Base-by-base conservation (phyloP, 2,329 filamentous ascomycete genomes). In the Hymenoscyphus fructigenus region DNA sequence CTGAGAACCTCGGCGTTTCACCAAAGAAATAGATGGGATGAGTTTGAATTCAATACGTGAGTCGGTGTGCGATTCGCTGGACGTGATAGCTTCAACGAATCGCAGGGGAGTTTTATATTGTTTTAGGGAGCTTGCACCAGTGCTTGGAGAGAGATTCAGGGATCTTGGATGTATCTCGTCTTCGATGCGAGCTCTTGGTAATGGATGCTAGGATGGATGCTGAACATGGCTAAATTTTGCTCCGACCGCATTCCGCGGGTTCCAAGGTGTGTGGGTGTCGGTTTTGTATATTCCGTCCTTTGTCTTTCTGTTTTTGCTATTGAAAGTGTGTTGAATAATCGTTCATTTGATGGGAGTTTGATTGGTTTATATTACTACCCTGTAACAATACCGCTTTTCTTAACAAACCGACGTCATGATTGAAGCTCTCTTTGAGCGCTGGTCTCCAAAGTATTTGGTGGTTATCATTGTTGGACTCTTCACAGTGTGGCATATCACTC, bases 341-440 rank as follows among this genome's bases (percentile, higher is more conserved):
- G n/a, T 9, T 44, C 41, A 23, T 7, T 50, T 50, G 44, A 50
- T 26, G 20, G 10, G 6, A 50, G 17, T 7, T 23, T 20, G 17
- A 15, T 50, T 29, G 2, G n/a, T 29, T 61, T 57, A 44, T 55
- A 61, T 5, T 32, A 12, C n/a, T 38, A 57, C 17, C 29, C 17
- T 5, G 7, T 10, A 28, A 29, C 23, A 20, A 17, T 32, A 34
- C n/a, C n/a, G 56, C 28, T 2, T 3, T 17, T 20, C 47, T 38
- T 38, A 32, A 23, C 55, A n/a, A 55, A 29, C 28, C 14, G 44
- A 38, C 61, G 63, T 28, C 55, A 74, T 73, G 69, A 66, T 74
- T 57, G 69, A 73, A 63, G 61, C 62, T 9, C 63, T 83, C 34
- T 57, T 84, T 66, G 76, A 78, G 65, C 75, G 79, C 64, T 70